These are phyloP conservation scores for Dactylellina sp. DNA, from an alignment of 2,329 filamentous ascomycete genomes.

Conservation along the genomic window DNA sequence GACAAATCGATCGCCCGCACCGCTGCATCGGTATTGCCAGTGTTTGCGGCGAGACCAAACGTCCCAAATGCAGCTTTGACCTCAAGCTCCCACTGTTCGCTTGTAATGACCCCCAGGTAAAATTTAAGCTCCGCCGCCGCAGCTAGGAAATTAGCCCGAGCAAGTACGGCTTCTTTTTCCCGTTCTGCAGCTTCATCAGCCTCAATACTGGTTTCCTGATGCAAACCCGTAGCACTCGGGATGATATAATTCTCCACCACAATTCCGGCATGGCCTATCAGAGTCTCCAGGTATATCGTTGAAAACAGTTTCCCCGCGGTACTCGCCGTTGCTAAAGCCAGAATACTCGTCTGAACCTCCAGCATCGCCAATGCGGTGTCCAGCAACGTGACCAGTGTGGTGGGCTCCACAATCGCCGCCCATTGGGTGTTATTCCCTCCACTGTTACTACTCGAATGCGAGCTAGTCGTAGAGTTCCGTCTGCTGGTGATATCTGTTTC, in stretches of 20 bases:
- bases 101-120: conserved; percentile 1
- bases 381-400: conserved; percentile 48
- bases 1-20: conserved; percentile 21
- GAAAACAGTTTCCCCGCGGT: conserved; percentile 16
- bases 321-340: conserved; percentile 16
- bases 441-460: conserved; percentile 25
- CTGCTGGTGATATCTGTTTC: conserved; percentile 20
- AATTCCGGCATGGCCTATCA: conserved; percentile 13
- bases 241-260: conserved; percentile 34
- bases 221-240: conserved; percentile 14
- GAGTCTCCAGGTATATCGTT: background rate
- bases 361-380: conserved; percentile 56
- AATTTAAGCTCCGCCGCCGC: conserved; percentile 29
- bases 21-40: background rate
- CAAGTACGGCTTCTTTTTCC: conserved; percentile 28
- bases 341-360: conserved; percentile 45
- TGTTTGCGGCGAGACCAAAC: background rate
- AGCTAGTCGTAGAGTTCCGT: conserved; percentile 31
- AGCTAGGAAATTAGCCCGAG: conserved; percentile 25
- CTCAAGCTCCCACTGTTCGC: conserved; percentile 21
- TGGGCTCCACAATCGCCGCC: conserved; percentile 54
- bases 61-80: conserved; percentile 36
- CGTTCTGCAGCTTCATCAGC: conserved; percentile 5
- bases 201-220: conserved; percentile 15
- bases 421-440: conserved; percentile 35